Evolutionary conservation across 2,329 filamentous ascomycete species (phyloP), one percentile per base, ranked within the genome.

Genomic region (Alternaria gaisen): DNA sequence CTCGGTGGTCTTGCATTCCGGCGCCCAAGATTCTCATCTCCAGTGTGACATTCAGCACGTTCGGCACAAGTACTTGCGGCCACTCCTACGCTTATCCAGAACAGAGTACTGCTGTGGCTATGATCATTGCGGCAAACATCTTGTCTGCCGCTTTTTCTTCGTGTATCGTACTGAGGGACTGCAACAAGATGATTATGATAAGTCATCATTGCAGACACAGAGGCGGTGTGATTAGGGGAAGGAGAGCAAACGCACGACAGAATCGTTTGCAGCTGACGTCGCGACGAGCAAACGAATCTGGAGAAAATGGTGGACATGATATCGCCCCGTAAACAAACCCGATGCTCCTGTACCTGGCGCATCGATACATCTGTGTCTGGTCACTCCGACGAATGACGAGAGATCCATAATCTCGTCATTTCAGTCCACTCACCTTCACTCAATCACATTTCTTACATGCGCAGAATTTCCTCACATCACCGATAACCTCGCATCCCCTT

Each of bases 81-180:
- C 28, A 30, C 28, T 30, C 28, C 28, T 30, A 30, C 28, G 1
- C 24, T 30, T 30, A 30, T 11, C 1, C 28, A 30, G 1, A 30
- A 30, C 4, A 9, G 28, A 30, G 9, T 30, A 30, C 28, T 30
- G 28, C 28, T 30, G 10, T 30, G 28, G 28, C 28, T 30, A 30
- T 0, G 0, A 11, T 30, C 9, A 11, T 0, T 30, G 9, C 4
- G 0, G 9, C 28, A 30, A 30, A 30, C 28, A 11, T 10, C 10
- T 11, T 30, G 28, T 30, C 28, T 30, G 1, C 0, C 28, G 10
- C 10, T 0, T 11, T 6, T 30, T 30, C 10, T 30, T 30, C 28
- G 1, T 26, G 24, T 26, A 26, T 26, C 24, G 0, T 26, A 26
- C 24, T 1, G 24, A 26, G 24, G 24, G 24, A 26, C 24, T 26